Base-by-base conservation (phyloP, 305 asterid genomes). In the Fraxinus sp. region DNA sequence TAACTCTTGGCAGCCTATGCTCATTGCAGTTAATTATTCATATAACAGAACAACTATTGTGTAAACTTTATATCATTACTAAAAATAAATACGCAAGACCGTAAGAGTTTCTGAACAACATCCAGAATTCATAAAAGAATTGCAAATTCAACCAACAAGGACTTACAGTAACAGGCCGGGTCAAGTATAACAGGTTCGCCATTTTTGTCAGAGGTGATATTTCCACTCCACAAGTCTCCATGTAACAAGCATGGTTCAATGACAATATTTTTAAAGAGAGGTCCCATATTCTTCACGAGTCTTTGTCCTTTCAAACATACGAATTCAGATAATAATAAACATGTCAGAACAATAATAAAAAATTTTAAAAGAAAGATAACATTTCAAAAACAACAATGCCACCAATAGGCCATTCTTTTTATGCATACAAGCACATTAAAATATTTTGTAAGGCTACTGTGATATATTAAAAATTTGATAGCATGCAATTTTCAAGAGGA, bases 211-310 rank as follows among this genome's bases (percentile, higher is more conserved):
- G 91, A 91, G 83, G 92, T 89, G 83, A 96, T 92, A 83, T 96
- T 96, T 77, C 99, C 99, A 84, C 99, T 96, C 99, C 99, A 96
- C 76, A 96, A 88, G 89, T 96, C 99, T 75, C 99, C 99, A 66
- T 96, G 99, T 80, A 96, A 83, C 88, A 96, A 86, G 92, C 98
- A 92, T 80, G 99, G 98, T 90, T 92, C 96, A 64, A 93, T 66
- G 14, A 87, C 87, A 59, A 89, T 92, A 86, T 93, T 92, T 73
- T 92, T 88, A 75, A 96, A 94, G 20, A 96, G 89, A 81, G 95
- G 93, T 57, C 90, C 89, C 89, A 96, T 90, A 89, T 91, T 94
- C 90, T 92, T 94, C 80, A 94, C 90, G 20, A 96, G 94, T 89
- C 97, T 92, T 90, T 87, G 91, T 79, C 98, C 98, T 94, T 28